Base-by-base conservation (phyloP, 768 basidiomycete species). In the Tulasnella sp. region DNA sequence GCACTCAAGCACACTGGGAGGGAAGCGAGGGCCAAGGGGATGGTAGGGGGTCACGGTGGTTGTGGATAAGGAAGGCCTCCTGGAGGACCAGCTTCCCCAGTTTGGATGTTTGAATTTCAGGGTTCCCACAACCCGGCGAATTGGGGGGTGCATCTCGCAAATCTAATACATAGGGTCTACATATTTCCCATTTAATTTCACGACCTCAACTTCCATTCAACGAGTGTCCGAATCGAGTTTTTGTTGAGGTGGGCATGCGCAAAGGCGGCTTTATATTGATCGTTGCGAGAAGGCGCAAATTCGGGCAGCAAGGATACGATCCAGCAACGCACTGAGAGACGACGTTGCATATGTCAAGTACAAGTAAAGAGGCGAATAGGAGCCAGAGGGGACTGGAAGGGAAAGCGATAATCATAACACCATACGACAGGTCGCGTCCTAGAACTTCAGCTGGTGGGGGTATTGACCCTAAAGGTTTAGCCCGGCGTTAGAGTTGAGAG, bases 361-460 rank as follows among this genome's bases (percentile, higher is more conserved):
- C 58, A 64, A 64, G 58, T 64, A 31, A 64, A 64, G 58, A 64
- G n/a, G 58, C 29, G 31, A 64, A 64, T 15, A n/a, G n/a, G 58
- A 64, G n/a, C 25, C 31, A 31, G 29, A 64, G 31, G 12, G 29
- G 58, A n/a, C 25, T 4, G 58, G 29, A 64, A 64, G 25, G 31
- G 58, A 64, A 31, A 64, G n/a, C 58, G 58, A 64, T 64, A 64
- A 64, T 64, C 58, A 64, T 64, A 64, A 64, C 58, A 64, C 58
- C 29, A 64, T 64, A 25, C 31, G 58, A 64, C 58, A 19, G 58
- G 25, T 25, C n/a, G 31, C 31, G n/a, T 29, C 79, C 82, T 82
- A 99, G 88, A 97, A 99, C 79, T 88, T 88, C 86, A 99, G 83
- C 85, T 93, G 89, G 87, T 99, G 97, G 83, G 97, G 94, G 87